These are phyloP conservation scores for Debaryomycetaceae sp. DNA, from an alignment of 1,139 yeast species.

Conservation along the genomic window DNA sequence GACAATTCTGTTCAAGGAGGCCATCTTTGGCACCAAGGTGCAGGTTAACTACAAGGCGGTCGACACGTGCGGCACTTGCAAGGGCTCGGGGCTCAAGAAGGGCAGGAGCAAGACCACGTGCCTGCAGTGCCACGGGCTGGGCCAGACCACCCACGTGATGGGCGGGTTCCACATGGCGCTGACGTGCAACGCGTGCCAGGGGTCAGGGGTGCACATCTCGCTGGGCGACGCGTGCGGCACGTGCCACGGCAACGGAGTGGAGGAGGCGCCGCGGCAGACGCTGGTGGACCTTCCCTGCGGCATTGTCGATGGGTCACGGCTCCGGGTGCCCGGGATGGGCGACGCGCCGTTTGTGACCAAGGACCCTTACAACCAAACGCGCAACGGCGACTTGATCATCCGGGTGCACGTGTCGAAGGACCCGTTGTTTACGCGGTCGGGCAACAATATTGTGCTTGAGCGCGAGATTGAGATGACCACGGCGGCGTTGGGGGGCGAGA, in stretches of 20 bases:
- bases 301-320: slow-evolving; percentile 76
- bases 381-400: slow-evolving; percentile 84
- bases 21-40: slow-evolving; percentile 74
- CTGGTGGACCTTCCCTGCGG: slow-evolving; percentile 88
- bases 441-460: slow-evolving; percentile 58
- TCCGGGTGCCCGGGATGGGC: slow-evolving; percentile 85
- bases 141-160: slow-evolving; percentile 78
- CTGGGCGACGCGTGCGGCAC: slow-evolving; percentile 65
- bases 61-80: slow-evolving; percentile 74
- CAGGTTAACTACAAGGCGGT: slow-evolving; percentile 69
- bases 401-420: slow-evolving; percentile 77
- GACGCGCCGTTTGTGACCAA: slow-evolving; percentile 76
- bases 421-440: slow-evolving; percentile 60
- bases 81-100: slow-evolving; percentile 77
- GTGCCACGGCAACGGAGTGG: slow-evolving; percentile 90
- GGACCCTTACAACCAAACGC: slow-evolving; percentile 58
- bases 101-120: slow-evolving; percentile 80
- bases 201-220: slow-evolving; percentile 78
- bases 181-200: slow-evolving; percentile 84
- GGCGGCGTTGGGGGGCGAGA: slow-evolving; percentile 91
- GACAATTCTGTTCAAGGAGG: slow-evolving; percentile 75
- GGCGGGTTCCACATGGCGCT: slow-evolving; percentile 98
- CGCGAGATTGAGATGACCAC: slow-evolving; percentile 86
- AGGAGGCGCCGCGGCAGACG: slow-evolving; percentile 61
- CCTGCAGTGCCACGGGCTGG: slow-evolving; percentile 88